Percentiles rank a stretch among this genome's conserved stretches.
Evolutionary conservation across 2,329 filamentous ascomycete genomes (phyloP).

Genomic region (Nigrospora oryzae): DNA sequence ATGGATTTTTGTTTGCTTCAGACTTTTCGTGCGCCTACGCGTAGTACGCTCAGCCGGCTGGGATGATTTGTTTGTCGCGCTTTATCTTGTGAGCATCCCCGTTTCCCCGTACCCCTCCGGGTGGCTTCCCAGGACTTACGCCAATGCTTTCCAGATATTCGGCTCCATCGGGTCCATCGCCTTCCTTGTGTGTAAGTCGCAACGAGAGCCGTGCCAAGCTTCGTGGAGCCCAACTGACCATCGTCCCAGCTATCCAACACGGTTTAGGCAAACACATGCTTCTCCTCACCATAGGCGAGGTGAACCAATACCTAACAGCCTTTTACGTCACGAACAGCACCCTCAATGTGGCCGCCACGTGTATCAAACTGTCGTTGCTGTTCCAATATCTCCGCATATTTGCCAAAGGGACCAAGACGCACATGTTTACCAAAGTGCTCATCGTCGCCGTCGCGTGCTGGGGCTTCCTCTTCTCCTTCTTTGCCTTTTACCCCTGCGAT

Average conservation of each 20-base stretch:
- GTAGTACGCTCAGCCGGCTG: constrained; percentile 19
- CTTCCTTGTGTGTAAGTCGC: constrained; percentile 11
- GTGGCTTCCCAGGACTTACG: not conserved
- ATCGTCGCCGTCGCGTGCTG: constrained; percentile 16
- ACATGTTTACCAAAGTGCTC: constrained; percentile 14
- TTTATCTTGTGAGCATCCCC: constrained; percentile 17
- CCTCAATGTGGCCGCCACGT: constrained; percentile 2
- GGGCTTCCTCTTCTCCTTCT: constrained; percentile 18
- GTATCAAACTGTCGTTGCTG: constrained; percentile 26
- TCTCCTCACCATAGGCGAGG: constrained; percentile 2
- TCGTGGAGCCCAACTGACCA: not conserved
- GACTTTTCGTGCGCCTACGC: constrained; percentile 17
- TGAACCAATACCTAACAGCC: constrained; percentile 1
- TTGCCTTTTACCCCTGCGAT: constrained; percentile 21
- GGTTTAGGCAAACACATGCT: constrained; percentile 4
- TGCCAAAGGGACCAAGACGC: constrained; percentile 8
- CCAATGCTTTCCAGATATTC: constrained; percentile 8
- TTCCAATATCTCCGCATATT: constrained; percentile 28
- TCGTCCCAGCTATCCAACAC: constrained; percentile 1
- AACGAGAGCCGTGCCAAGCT: not conserved
- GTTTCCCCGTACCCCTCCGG: not conserved
- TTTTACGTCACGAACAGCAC: constrained; percentile 6
- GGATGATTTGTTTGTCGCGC: constrained; percentile 25
- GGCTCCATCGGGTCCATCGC: constrained; percentile 16
- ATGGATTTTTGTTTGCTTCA: constrained; percentile 15